Base-by-base conservation (phyloP, 2,329 filamentous ascomycete species). In the Pseudocercospora vitis region DNA sequence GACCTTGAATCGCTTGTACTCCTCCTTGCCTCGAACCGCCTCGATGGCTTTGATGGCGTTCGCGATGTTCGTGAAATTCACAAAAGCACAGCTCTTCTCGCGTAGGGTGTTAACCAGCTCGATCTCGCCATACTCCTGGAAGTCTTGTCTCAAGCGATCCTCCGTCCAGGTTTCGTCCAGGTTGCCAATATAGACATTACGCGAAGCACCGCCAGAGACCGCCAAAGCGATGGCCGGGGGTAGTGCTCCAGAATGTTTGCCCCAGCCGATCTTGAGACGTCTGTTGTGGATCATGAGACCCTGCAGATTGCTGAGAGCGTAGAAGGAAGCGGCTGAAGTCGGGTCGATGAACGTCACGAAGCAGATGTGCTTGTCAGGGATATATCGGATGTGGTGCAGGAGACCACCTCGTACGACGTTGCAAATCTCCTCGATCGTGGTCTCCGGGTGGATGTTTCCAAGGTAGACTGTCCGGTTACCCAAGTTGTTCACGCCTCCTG, bases 11-110 rank as follows among this genome's bases (percentile, higher is more conserved):
- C 94, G 85, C 74, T 86, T 89, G 80, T 99, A 99, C 68, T 99
- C 94, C 37, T 97, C 94, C 69, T 91, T 91, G 68, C 91, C 88
- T 53, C 94, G 85, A 61, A 99, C 85, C 18, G 91, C 94, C 74
- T 99, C 94, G 61, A 99, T 99, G 1, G 94, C 94, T 78, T 99
- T 99, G 79, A 99, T 99, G 47, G 94, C 94, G 66, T 99, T 99
- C 69, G 94, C 94, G 70, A 99, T 99, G 76, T 99, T 99, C 70
- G 94, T 99, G 73, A 99, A 99, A 77, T 99, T 99, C 71, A 99
- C 94, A 71, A 99, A 99, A 0, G 94, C 94, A 72, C 94, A 99
- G 77, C 91, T 96, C 85, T 99, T 99, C 79, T 99, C 94, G 50
- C 94, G 87, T 56, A 99, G 78, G 12, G 94, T 89, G 75, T 99